These are phyloP conservation scores for Fusarium veterinarium DNA, from an alignment of 2,329 filamentous ascomycete species.

Conservation along the genomic window DNA sequence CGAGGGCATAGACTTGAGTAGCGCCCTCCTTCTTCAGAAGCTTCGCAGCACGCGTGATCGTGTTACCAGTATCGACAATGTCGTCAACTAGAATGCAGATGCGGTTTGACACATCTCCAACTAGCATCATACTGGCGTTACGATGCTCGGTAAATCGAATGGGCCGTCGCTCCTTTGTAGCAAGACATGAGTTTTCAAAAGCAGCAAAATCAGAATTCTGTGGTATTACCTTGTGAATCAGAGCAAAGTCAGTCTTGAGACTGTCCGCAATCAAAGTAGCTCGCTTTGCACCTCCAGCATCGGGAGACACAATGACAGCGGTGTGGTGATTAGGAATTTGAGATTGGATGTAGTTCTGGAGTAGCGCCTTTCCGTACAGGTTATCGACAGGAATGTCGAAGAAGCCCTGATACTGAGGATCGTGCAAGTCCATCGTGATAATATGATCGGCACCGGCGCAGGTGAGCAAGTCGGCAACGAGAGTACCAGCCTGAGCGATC, in stretches of 20 bases:
- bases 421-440: constrained; percentile 97
- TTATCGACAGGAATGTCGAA: constrained; percentile 99
- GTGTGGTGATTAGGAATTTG: constrained; percentile 87
- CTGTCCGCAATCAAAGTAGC: constrained; percentile 95
- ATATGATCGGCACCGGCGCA: constrained; percentile 97
- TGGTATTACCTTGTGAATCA: constrained; percentile 87
- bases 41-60: constrained; percentile 95
- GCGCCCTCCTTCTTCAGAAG: constrained; percentile 96
- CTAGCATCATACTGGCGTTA: constrained; percentile 95
- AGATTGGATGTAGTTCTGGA: constrained; percentile 78
- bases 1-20: constrained; percentile 87
- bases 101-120: constrained; percentile 84
- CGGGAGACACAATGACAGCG: constrained; percentile 93
- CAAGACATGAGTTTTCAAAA: constrained; percentile 51
- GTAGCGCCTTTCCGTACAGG: constrained; percentile 84
- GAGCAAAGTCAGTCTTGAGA: constrained; percentile 92
- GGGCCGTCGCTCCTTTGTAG: constrained; percentile 80
- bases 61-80: constrained; percentile 95
- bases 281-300: constrained; percentile 95
- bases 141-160: constrained; percentile 89
- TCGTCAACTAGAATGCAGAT: constrained; percentile 94
- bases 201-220: constrained; percentile 37
- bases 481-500: constrained; percentile 96
- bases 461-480: constrained; percentile 93
- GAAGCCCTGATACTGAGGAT: constrained; percentile 97